Evolutionary conservation across 202 grass and related monocot species (phyloP).

Genomic region (Thinopyrum obtusiflorum): DNA sequence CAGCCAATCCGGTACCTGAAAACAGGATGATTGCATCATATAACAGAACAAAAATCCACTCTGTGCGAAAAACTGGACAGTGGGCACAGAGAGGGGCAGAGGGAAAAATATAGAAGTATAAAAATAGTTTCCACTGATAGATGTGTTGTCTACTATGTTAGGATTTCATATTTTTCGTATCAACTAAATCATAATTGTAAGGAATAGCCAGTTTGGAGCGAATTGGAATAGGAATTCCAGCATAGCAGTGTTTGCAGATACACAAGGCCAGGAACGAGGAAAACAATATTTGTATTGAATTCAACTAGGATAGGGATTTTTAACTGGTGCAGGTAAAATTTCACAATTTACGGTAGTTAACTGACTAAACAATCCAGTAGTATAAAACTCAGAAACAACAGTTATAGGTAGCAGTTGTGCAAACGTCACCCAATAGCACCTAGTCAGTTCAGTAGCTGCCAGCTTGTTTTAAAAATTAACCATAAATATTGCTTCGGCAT

Average conservation of each 20-base stretch:
- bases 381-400: background rate
- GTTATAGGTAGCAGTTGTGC: background rate
- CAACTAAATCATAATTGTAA: background rate
- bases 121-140: background rate
- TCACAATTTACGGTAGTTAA: background rate
- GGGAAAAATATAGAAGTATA: background rate
- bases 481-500: background rate
- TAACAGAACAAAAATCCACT: constrained; percentile 21
- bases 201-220: background rate
- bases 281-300: background rate
- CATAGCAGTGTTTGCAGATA: background rate
- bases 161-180: background rate
- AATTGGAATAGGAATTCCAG: background rate
- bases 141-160: background rate
- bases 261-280: background rate
- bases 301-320: background rate
- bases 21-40: constrained; percentile 23
- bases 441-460: background rate
- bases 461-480: background rate
- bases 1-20: constrained; percentile 93
- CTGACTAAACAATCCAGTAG: background rate
- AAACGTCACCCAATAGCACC: background rate
- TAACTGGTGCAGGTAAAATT: background rate
- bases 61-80: background rate
- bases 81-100: background rate